Evolutionary conservation across 2,329 filamentous ascomycete genomes (phyloP).

Genomic region (Talaromyces sp.): DNA sequence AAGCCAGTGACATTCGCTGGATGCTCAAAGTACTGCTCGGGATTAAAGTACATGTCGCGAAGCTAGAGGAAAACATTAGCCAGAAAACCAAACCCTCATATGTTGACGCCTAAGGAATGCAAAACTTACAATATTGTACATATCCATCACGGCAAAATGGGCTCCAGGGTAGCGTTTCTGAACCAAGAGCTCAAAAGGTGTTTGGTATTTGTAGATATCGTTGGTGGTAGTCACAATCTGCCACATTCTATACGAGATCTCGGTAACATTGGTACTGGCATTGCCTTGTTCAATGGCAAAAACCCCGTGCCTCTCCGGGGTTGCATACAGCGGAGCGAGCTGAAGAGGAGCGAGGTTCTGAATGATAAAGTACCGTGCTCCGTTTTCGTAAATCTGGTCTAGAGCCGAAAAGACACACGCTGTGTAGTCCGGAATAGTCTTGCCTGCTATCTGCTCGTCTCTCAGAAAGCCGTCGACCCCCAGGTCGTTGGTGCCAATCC

Average conservation of each 20-base stretch:
- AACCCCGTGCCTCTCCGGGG: conserved; percentile 41
- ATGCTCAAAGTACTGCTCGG: conserved; percentile 54
- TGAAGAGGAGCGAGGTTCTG: conserved; percentile 65
- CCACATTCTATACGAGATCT: conserved; percentile 47
- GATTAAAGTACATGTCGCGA: conserved; percentile 59
- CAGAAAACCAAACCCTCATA: not conserved
- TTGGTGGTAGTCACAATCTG: conserved; percentile 49
- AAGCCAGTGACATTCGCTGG: conserved; percentile 59
- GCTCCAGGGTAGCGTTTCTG: conserved; percentile 47
- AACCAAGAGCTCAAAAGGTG: conserved; percentile 42
- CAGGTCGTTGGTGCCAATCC: conserved; percentile 79
- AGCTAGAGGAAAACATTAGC: conserved; percentile 33
- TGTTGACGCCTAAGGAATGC: not conserved
- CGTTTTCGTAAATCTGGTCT: conserved; percentile 58
- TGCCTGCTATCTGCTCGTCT: conserved; percentile 55
- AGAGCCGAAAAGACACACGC: conserved; percentile 63
- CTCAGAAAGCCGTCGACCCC: conserved; percentile 61
- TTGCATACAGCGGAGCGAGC: conserved; percentile 61
- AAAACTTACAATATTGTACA: conserved; percentile 51
- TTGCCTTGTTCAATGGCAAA: conserved; percentile 40
- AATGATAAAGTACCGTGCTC: conserved; percentile 66
- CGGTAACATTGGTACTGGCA: conserved; percentile 47
- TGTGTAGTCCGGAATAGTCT: conserved; percentile 59
- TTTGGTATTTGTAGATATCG: conserved; percentile 47
- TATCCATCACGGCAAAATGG: conserved; percentile 61